These are phyloP conservation scores for Termitomyces sp. DNA, from an alignment of 768 basidiomycete genomes.

Conservation along the genomic window DNA sequence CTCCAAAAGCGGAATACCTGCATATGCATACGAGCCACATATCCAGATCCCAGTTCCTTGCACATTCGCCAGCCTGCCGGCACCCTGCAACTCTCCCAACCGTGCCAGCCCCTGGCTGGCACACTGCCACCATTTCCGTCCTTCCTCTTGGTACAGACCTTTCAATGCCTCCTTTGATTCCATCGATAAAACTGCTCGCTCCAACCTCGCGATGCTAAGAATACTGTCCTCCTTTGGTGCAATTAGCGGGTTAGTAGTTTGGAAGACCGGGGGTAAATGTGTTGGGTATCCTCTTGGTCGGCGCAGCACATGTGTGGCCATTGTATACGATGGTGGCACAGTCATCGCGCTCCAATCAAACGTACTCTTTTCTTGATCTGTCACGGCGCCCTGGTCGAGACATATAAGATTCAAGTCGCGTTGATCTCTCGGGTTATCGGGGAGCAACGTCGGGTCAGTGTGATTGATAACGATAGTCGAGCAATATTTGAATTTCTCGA, in stretches of 20 bases:
- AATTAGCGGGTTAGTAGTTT: constrained; percentile 72
- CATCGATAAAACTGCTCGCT: constrained; percentile 54
- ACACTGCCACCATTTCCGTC: constrained; percentile 39
- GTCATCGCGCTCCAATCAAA: constrained; percentile 22
- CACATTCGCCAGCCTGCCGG: constrained; percentile 24
- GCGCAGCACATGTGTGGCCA: constrained; percentile 63
- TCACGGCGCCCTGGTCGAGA: constrained; percentile 8
- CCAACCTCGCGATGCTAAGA: constrained; percentile 52
- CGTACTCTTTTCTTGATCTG: constrained; percentile 3
- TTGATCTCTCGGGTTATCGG: constrained; percentile 39
- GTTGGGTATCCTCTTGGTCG: constrained; percentile 27
- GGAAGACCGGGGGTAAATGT: constrained; percentile 39
- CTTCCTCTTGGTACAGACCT: constrained; percentile 33
- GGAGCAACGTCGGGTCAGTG: constrained; percentile 54
- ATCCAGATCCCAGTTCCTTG: constrained; percentile 53
- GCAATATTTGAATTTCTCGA: constrained; percentile 50
- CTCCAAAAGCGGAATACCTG: constrained; percentile 74
- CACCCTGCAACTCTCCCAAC: constrained; percentile 51
- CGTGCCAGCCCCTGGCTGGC: constrained; percentile 27
- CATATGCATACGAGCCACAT: constrained; percentile 65
- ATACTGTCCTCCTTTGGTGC: constrained; percentile 40
- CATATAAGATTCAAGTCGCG: constrained; percentile 63
- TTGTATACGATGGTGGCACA: constrained; percentile 43
- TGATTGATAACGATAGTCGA: constrained; percentile 66
- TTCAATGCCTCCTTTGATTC: constrained; percentile 45